phyloP scores from a whole-genome alignment of 139 green algal genomes.

The Cymbomonas tetramitiformis region DNA sequence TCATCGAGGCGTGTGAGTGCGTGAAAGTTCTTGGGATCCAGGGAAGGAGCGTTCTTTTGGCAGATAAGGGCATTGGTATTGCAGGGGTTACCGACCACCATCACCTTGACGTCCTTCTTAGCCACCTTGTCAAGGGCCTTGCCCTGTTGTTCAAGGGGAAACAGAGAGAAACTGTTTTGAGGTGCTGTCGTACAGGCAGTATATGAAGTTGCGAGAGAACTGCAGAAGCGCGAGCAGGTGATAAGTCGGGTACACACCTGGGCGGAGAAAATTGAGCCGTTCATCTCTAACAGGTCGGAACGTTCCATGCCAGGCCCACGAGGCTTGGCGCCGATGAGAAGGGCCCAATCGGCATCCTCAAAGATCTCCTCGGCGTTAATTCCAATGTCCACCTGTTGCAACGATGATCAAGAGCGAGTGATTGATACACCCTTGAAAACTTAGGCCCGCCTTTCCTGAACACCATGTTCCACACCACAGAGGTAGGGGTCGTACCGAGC shows the following conservation, averaged over 20 bases:
- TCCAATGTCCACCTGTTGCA: constrained; percentile 61
- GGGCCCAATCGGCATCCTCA: constrained; percentile 70
- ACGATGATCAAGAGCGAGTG: not conserved
- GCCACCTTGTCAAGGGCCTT: constrained; percentile 63
- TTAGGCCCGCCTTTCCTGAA: constrained; percentile 34
- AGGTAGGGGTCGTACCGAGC: no score
- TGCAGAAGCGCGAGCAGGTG: no score
- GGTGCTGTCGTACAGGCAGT: no score
- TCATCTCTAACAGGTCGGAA: constrained; percentile 71
- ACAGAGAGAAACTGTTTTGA: not conserved
- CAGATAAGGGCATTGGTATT: constrained; percentile 82
- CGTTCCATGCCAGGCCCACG: constrained; percentile 80
- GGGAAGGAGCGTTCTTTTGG: constrained; percentile 63
- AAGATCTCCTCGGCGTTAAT: constrained; percentile 63
- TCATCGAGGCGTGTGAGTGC: constrained; percentile 61
- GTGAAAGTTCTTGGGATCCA: constrained; percentile 71
- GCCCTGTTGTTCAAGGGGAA: no score
- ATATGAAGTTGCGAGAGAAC: no score
- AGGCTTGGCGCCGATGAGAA: constrained; percentile 83
- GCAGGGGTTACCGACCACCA: constrained; percentile 83
- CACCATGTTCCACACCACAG: no score
- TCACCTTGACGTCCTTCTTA: constrained; percentile 53
- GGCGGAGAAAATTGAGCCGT: constrained; percentile 71
- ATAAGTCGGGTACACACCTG: no score
- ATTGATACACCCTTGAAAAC: not conserved